A percentile compares a stretch with the other conserved stretches of the same genome.
Evolutionary conservation across 2,329 filamentous ascomycete genomes (phyloP).

Genomic region (Neonectria neomacrospora): DNA sequence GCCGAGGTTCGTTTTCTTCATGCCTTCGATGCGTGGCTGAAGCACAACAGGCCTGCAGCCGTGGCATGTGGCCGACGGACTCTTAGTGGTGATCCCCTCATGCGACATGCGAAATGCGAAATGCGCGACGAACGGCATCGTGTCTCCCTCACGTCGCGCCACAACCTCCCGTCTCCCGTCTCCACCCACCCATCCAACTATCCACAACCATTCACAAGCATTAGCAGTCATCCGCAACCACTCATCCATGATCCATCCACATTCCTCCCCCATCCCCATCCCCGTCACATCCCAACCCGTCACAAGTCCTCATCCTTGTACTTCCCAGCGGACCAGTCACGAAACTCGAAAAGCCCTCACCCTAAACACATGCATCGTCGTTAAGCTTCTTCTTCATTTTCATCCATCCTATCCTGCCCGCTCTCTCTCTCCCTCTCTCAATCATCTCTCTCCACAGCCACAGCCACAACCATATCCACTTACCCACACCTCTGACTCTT

Average conservation of each 20-base stretch:
- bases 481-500: slow-evolving; percentile 1
- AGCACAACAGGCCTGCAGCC: slow-evolving; percentile 5
- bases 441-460: background rate
- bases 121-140: slow-evolving; percentile 26
- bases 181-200: slow-evolving; percentile 4
- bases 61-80: background rate
- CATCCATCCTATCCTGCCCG: background rate
- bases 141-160: slow-evolving; percentile 28
- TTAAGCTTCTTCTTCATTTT: slow-evolving; percentile 30
- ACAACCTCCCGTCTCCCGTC: slow-evolving; percentile 13
- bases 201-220: background rate
- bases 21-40: slow-evolving; percentile 29
- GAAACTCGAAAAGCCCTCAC: slow-evolving; percentile 24
- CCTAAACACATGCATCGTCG: slow-evolving; percentile 24
- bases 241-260: slow-evolving; percentile 20
- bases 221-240: slow-evolving; percentile 9
- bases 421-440: background rate
- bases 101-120: slow-evolving; percentile 8
- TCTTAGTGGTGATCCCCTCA: slow-evolving; percentile 14
- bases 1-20: slow-evolving; percentile 14
- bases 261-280: slow-evolving; percentile 7
- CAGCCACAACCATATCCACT: background rate
- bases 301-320: slow-evolving; percentile 22
- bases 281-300: slow-evolving; percentile 16
- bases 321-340: slow-evolving; percentile 13